phyloP scores from a whole-genome alignment of 345 rosid species.

The Durio zibethinus region DNA sequence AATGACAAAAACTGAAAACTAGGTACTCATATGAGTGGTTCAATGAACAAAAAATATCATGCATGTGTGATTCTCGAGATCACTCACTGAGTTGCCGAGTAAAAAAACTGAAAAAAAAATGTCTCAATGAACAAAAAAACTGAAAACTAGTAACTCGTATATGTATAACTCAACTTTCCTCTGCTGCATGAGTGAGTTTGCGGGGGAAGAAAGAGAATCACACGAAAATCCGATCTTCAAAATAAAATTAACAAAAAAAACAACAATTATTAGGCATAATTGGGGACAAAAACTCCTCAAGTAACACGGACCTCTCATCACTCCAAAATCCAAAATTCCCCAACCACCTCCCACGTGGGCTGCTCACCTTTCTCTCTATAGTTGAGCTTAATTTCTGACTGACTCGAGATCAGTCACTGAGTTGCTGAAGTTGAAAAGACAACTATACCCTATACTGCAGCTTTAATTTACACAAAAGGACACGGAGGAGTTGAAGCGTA shows the following conservation, averaged over 20 bases:
- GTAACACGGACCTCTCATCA: constrained; percentile 7
- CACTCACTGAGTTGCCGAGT: too few species aligned
- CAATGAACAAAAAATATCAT: neutral
- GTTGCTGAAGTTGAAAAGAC: neutral
- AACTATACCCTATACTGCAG: neutral
- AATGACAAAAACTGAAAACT: neutral
- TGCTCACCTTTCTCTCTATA: neutral
- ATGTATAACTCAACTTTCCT: too few species aligned
- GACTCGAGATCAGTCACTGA: neutral
- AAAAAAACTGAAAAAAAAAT: too few species aligned
- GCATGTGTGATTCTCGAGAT: too few species aligned
- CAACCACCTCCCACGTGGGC: constrained; percentile 6
- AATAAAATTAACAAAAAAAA: too few species aligned
- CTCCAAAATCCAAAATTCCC: neutral
- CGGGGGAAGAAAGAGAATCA: neutral
- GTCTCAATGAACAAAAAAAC: too few species aligned
- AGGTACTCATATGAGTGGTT: neutral
- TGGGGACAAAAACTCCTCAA: constrained; percentile 8
- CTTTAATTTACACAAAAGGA: neutral
- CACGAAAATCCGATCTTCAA: neutral
- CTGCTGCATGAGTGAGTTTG: neutral
- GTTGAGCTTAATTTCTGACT: neutral
- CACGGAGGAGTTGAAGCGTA: neutral
- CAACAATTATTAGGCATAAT: neutral
- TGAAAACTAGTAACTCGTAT: too few species aligned